These are phyloP conservation scores for Sporothrix inflata DNA, from an alignment of 2,329 filamentous ascomycete species.

Conservation along the genomic window DNA sequence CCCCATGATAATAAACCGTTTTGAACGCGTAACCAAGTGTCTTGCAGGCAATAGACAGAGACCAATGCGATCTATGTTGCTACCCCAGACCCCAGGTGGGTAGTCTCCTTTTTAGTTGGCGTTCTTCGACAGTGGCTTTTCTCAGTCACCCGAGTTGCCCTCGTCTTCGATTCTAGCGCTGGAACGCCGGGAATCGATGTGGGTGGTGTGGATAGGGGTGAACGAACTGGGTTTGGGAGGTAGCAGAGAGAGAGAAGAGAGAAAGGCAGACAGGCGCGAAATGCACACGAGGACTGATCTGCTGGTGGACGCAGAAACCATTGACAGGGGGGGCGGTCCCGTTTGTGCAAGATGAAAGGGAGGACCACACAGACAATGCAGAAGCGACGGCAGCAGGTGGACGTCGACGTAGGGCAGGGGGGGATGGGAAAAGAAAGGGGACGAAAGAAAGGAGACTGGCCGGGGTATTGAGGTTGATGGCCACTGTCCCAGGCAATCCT, in stretches of 20 bases:
- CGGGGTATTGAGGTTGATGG: neutral
- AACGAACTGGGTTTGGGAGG: neutral
- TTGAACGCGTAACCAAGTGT: too few species aligned
- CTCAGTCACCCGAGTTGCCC: neutral
- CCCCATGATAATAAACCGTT: conserved; percentile 15
- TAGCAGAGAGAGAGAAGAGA: neutral
- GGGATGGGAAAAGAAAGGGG: neutral
- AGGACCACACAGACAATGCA: conserved; percentile 3
- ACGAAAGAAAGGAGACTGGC: neutral
- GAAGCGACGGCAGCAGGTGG: neutral
- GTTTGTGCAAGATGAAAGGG: conserved; percentile 15
- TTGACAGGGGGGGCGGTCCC: neutral
- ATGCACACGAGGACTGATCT: neutral
- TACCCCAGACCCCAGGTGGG: conserved; percentile 18
- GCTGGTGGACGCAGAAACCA: neutral
- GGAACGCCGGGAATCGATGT: conserved; percentile 2
- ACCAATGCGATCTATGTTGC: neutral
- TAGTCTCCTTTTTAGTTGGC: neutral
- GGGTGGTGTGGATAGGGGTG: conserved; percentile 15
- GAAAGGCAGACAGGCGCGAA: conserved; percentile 6
- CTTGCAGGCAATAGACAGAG: too few species aligned
- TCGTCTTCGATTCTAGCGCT: conserved; percentile 20
- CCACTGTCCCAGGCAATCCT: neutral
- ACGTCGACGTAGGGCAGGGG: neutral
- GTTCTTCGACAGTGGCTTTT: neutral